Percentiles rank a stretch among this genome's conserved stretches.
Evolutionary conservation across 305 asterid genomes (phyloP).

Genomic region (Salvia sclarea): DNA sequence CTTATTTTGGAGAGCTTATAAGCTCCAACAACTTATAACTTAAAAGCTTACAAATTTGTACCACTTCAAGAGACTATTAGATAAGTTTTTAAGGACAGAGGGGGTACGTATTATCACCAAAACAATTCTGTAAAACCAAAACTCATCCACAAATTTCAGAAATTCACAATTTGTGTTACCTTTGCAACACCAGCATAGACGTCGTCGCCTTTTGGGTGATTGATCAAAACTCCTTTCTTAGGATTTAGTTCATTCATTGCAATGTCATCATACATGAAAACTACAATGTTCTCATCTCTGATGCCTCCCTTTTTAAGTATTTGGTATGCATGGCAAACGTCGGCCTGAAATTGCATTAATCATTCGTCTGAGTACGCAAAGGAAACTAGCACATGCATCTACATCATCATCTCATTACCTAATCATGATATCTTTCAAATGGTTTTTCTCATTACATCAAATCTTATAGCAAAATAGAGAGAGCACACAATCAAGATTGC

Average conservation of each 20-base stretch:
- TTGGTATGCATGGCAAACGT: constrained; percentile 94
- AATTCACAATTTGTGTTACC: constrained; percentile 39
- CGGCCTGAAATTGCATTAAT: constrained; percentile 74
- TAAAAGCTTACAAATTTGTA: too few relatives aligned
- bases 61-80: too few relatives aligned
- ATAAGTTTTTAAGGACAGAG: too few relatives aligned
- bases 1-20: too few relatives aligned
- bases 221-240: constrained; percentile 71
- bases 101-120: too few relatives aligned
- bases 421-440: too few relatives aligned
- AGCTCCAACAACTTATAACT: too few relatives aligned
- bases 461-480: too few relatives aligned
- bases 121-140: too few relatives aligned
- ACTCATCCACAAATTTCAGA: not conserved
- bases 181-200: constrained; percentile 89
- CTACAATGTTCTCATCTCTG: constrained; percentile 79
- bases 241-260: constrained; percentile 68
- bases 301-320: constrained; percentile 78
- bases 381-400: not conserved
- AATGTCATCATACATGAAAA: constrained; percentile 93
- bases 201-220: constrained; percentile 70
- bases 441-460: too few relatives aligned
- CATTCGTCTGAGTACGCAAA: not conserved
- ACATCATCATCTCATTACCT: not conserved
- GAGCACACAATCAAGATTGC: too few relatives aligned